Percentiles rank a stretch among this genome's conserved stretches.
phyloP scores from a whole-genome alignment of 1,139 yeast genomes.

The Candida buenavistaensis region DNA sequence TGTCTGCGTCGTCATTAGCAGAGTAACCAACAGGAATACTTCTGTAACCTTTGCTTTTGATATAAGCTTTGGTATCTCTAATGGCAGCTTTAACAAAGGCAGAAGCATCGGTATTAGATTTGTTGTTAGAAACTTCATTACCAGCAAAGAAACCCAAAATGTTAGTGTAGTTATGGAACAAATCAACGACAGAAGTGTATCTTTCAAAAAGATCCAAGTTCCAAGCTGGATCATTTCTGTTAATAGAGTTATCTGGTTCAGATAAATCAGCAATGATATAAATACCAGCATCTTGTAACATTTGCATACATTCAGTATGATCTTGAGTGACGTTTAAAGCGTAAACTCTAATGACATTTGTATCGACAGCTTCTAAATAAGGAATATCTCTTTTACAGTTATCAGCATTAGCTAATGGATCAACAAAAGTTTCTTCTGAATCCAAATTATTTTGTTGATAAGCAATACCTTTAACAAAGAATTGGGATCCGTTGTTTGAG shows the following conservation, averaged over 20 bases:
- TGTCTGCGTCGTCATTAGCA: conserved; percentile 76
- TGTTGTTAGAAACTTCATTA: conserved; percentile 82
- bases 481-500: conserved; percentile 47
- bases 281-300: conserved; percentile 71
- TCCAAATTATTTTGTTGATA: conserved; percentile 45
- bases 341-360: conserved; percentile 72
- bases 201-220: conserved; percentile 63
- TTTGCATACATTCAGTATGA: conserved; percentile 68
- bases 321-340: conserved; percentile 65
- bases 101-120: conserved; percentile 71
- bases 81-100: conserved; percentile 89
- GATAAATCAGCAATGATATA: conserved; percentile 78
- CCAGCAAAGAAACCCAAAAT: conserved; percentile 89
- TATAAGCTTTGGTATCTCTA: conserved; percentile 78
- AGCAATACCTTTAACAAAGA: conserved; percentile 47
- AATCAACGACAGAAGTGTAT: conserved; percentile 72
- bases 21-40: conserved; percentile 85
- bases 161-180: conserved; percentile 69
- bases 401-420: conserved; percentile 73
- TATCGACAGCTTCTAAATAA: conserved; percentile 57
- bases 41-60: conserved; percentile 64
- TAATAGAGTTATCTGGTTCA: conserved; percentile 62
- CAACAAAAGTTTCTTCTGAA: conserved; percentile 51
- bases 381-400: conserved; percentile 82
- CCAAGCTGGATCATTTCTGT: conserved; percentile 65